Percentiles rank a stretch among this genome's conserved stretches.
These are phyloP conservation scores for Taphrina betulina DNA, from an alignment of 1,139 yeast species.

Conservation along the genomic window DNA sequence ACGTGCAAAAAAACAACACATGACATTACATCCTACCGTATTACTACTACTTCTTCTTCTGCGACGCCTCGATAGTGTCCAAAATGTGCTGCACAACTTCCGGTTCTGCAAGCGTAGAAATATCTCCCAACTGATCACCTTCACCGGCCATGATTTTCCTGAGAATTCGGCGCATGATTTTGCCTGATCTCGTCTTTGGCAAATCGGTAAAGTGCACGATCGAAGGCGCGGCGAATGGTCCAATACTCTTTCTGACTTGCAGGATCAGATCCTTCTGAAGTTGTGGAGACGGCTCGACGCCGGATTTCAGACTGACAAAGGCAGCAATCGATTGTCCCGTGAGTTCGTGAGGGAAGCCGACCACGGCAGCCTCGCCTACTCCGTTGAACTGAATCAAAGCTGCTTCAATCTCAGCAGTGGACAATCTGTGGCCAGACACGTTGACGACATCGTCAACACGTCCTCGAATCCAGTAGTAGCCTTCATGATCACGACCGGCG, in stretches of 20 bases:
- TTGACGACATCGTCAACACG: constrained; percentile 98
- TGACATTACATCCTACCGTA: too few relatives aligned
- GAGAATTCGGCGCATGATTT: constrained; percentile 96
- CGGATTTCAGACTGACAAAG: constrained; percentile 76
- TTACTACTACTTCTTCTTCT: neutral
- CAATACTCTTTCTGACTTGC: constrained; percentile 90
- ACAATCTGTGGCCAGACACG: constrained; percentile 94
- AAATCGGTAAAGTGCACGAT: constrained; percentile 83
- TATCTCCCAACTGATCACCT: constrained; percentile 90
- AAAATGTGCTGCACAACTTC: constrained; percentile 78
- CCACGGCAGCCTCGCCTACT: constrained; percentile 92
- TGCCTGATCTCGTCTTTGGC: constrained; percentile 98
- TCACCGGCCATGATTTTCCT: constrained; percentile 88
- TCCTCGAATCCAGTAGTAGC: constrained; percentile 97
- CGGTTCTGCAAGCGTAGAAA: constrained; percentile 86
- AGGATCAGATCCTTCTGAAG: constrained; percentile 79
- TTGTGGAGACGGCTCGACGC: constrained; percentile 52
- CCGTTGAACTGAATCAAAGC: constrained; percentile 75
- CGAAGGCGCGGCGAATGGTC: constrained; percentile 97
- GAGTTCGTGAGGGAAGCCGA: constrained; percentile 89
- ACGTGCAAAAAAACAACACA: too few relatives aligned
- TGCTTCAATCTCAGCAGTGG: constrained; percentile 96
- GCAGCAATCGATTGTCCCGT: constrained; percentile 98
- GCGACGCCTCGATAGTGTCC: constrained; percentile 40
- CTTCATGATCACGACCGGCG: constrained; percentile 96